Evolutionary conservation across 2,329 filamentous ascomycete species (phyloP).

Genomic region (Fusarium cicatricum): DNA sequence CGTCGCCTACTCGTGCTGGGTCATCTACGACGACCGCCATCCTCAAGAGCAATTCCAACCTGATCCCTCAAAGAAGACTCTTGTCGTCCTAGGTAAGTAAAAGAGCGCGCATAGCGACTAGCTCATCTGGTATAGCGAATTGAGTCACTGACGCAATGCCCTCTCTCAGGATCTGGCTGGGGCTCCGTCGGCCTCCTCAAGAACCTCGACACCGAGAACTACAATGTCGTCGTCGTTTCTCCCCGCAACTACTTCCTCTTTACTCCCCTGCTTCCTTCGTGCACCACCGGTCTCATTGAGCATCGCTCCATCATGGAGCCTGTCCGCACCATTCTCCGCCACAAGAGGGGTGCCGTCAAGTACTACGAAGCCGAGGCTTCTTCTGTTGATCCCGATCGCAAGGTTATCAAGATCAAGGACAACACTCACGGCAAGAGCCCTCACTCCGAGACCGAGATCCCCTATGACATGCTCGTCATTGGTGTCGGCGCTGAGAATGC

Average conservation of each 20-base stretch:
- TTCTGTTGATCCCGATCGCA: slow-evolving; percentile 92
- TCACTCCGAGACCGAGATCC: slow-evolving; percentile 83
- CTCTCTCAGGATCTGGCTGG: slow-evolving; percentile 84
- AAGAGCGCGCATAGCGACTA: slow-evolving; percentile 3
- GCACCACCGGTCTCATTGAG: slow-evolving; percentile 96
- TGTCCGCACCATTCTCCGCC: slow-evolving; percentile 91
- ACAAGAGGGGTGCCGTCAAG: slow-evolving; percentile 92
- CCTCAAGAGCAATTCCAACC: slow-evolving; percentile 80
- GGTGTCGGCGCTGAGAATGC: slow-evolving; percentile 98
- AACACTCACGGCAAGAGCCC: slow-evolving; percentile 92
- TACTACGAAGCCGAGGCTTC: slow-evolving; percentile 98
- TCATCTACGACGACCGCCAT: slow-evolving; percentile 83
- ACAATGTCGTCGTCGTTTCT: slow-evolving; percentile 97
- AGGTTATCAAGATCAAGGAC: slow-evolving; percentile 88
- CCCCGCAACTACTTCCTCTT: slow-evolving; percentile 99
- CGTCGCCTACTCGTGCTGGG: slow-evolving; percentile 77
- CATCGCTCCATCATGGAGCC: slow-evolving; percentile 99
- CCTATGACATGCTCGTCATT: slow-evolving; percentile 97
- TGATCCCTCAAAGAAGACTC: slow-evolving; percentile 93
- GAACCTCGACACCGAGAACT: slow-evolving; percentile 98
- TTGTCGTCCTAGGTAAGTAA: slow-evolving; percentile 86
- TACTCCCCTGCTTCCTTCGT: slow-evolving; percentile 95
- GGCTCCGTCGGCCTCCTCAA: slow-evolving; percentile 94
- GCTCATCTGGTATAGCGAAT: slow-evolving; percentile 13
- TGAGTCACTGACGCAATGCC: slow-evolving; percentile 36